These are phyloP conservation scores for Hordeum marinum DNA, from an alignment of 176 grass and related monocot species.

Conservation along the genomic window DNA sequence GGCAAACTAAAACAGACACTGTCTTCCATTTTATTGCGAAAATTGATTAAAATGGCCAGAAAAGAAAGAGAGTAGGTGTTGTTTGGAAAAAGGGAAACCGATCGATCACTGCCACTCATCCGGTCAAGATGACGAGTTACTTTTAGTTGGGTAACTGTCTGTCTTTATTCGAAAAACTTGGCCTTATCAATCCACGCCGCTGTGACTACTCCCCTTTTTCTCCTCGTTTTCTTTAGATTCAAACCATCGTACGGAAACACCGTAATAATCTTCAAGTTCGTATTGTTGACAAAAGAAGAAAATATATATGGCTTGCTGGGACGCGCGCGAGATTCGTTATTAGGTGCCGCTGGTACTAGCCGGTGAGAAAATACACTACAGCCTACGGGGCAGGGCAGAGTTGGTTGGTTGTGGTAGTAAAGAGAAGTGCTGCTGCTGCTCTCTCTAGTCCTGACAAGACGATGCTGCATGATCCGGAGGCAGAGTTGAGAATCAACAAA, in stretches of 20 bases:
- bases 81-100: neutral
- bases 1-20: neutral
- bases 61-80: neutral
- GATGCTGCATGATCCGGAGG: neutral
- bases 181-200: neutral
- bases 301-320: too few relatives aligned
- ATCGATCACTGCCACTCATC: neutral
- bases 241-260: too few relatives aligned
- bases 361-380: neutral
- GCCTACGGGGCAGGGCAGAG: neutral
- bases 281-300: too few relatives aligned
- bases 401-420: neutral
- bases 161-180: neutral
- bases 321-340: too few relatives aligned
- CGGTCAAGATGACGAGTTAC: conserved; percentile 11
- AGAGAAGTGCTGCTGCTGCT: neutral
- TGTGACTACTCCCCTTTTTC: neutral
- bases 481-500: neutral
- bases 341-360: too few relatives aligned
- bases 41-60: neutral
- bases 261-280: too few relatives aligned
- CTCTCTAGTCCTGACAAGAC: neutral
- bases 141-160: neutral
- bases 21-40: neutral
- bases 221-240: neutral